A percentile compares a stretch with the other conserved stretches of the same genome.
Evolutionary conservation across 1,284 basidiomycete species (phyloP).

Genomic region (Leccinum pachyderme): DNA sequence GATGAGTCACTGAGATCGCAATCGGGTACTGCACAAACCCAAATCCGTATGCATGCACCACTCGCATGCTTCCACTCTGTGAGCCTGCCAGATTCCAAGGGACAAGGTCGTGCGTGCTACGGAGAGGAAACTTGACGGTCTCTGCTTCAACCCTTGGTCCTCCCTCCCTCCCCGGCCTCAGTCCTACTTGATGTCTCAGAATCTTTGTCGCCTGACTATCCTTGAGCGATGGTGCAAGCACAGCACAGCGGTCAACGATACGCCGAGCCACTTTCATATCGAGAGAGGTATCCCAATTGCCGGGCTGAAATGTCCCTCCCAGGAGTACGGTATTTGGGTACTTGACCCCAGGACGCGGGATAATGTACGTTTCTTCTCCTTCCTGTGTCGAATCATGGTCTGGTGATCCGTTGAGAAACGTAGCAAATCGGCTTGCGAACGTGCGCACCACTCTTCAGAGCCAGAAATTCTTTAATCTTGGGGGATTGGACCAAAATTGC

Average conservation of each 20-base stretch:
- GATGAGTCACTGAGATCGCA: conserved; percentile 1
- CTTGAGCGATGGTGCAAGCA: conserved; percentile 38
- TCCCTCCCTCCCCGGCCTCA: conserved; percentile 56
- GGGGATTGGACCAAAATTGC: conserved; percentile 61
- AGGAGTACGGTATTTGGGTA: conserved; percentile 43
- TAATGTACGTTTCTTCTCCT: conserved; percentile 46
- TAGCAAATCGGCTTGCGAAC: neutral
- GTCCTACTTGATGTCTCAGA: conserved; percentile 58
- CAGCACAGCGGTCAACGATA: conserved; percentile 46
- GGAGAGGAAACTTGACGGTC: conserved; percentile 39
- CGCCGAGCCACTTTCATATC: conserved; percentile 40
- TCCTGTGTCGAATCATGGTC: conserved; percentile 14
- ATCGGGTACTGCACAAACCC: conserved; percentile 38
- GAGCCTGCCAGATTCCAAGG: conserved; percentile 23
- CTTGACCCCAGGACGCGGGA: conserved; percentile 44
- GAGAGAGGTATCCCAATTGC: conserved; percentile 49
- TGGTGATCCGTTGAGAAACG: conserved; percentile 5
- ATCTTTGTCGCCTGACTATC: conserved; percentile 41
- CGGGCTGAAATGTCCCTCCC: conserved; percentile 53
- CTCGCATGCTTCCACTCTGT: conserved; percentile 36
- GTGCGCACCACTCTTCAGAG: conserved; percentile 17
- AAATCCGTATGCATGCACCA: conserved; percentile 68
- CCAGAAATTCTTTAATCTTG: conserved; percentile 40
- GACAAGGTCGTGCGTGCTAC: conserved; percentile 29
- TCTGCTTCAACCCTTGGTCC: conserved; percentile 61